Percentiles rank a stretch among this genome's conserved stretches.
phyloP scores from a whole-genome alignment of 2,329 filamentous ascomycete genomes.

The Arthrobotrys musiformis region DNA sequence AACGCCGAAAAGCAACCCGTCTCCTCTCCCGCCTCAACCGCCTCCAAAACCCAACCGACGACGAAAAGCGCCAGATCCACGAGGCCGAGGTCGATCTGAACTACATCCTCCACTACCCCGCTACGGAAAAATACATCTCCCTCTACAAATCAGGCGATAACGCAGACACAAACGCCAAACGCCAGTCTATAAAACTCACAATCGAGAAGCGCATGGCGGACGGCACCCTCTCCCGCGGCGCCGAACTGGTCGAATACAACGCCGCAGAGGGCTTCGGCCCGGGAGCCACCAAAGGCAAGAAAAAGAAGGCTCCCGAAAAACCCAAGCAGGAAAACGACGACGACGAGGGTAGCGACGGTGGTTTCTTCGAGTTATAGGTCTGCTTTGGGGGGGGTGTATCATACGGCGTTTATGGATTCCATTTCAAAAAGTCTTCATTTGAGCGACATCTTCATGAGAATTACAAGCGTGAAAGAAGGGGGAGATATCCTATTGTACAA shows the following conservation, averaged over 20 bases:
- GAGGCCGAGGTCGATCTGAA: slow-evolving; percentile 78
- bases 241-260: slow-evolving; percentile 22
- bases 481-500: slow-evolving; percentile 37
- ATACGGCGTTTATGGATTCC: too few relatives aligned
- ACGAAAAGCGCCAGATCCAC: slow-evolving; percentile 77
- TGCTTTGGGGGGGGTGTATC: not conserved
- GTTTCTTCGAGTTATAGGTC: slow-evolving; percentile 58
- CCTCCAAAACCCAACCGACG: too few relatives aligned
- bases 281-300: slow-evolving; percentile 1
- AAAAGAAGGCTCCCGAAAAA: not conserved
- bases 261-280: slow-evolving; percentile 37
- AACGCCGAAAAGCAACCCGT: slow-evolving; percentile 53
- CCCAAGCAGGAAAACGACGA: slow-evolving; percentile 52
- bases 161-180: slow-evolving; percentile 60
- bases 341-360: slow-evolving; percentile 51
- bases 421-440: not conserved
- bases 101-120: slow-evolving; percentile 78
- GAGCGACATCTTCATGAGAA: not conserved
- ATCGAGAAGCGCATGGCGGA: slow-evolving; percentile 56
- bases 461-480: not conserved
- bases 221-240: slow-evolving; percentile 56
- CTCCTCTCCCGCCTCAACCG: too few relatives aligned
- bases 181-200: slow-evolving; percentile 55
- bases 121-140: slow-evolving; percentile 75
- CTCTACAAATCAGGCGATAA: slow-evolving; percentile 61